Conservation (phyloP, 495 filamentous ascomycete species). For the Penicillium parvum region DNA sequence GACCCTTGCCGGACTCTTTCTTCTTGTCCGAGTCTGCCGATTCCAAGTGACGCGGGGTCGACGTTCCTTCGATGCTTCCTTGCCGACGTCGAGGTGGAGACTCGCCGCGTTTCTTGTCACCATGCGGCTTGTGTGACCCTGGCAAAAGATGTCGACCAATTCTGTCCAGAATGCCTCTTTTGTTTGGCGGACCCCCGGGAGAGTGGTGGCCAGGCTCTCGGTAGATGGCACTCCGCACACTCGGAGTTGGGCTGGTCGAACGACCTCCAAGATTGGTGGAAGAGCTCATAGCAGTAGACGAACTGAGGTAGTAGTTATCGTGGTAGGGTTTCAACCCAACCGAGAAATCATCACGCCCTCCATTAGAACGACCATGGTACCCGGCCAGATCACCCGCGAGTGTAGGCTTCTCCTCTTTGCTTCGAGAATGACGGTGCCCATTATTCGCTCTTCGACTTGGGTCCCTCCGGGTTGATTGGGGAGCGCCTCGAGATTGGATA, state of each 20-base stretch:
- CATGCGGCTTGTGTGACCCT: constrained; percentile 22
- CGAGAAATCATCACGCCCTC: constrained; percentile 66
- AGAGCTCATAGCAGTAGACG: constrained; percentile 44
- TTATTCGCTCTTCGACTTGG: constrained; percentile 60
- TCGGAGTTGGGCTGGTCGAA: constrained; percentile 73
- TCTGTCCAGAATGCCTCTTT: constrained; percentile 63
- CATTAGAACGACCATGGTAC: constrained; percentile 51
- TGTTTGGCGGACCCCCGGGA: constrained; percentile 52
- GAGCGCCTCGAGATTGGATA: constrained; percentile 39
- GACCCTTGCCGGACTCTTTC: constrained; percentile 36
- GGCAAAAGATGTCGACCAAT: constrained; percentile 45
- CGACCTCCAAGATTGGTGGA: constrained; percentile 48
- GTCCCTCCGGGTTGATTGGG: constrained; percentile 40
- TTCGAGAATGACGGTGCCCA: constrained; percentile 65
- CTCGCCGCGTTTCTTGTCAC: constrained; percentile 41
- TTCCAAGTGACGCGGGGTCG: constrained; percentile 22
- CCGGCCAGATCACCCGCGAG: constrained; percentile 43
- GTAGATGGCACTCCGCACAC: constrained; percentile 52
- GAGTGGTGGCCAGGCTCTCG: constrained; percentile 54
- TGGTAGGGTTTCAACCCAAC: constrained; percentile 47
- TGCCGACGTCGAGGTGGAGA: constrained; percentile 43
- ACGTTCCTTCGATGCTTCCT: constrained; percentile 39
- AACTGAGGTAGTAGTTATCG: constrained; percentile 39
- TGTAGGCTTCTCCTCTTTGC: constrained; percentile 66
- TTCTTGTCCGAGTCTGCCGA: constrained; percentile 42